Conservation (phyloP, 2,329 filamentous ascomycete species). For the Fusarium anthophilum region DNA sequence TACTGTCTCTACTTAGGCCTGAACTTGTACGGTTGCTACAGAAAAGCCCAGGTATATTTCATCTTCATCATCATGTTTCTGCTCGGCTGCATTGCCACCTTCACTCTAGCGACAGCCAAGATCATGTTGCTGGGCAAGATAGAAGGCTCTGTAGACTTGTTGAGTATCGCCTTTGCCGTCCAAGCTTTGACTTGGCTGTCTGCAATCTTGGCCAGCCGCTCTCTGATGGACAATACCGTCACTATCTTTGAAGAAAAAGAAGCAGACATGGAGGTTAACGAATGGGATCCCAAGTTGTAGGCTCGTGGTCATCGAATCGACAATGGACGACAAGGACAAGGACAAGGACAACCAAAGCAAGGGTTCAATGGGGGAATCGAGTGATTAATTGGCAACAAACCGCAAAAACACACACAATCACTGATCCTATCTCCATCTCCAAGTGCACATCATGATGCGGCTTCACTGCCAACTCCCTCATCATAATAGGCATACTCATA, state of each 20-base stretch:
- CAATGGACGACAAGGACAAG: neutral
- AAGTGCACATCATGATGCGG: neutral
- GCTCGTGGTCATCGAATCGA: too few relatives aligned
- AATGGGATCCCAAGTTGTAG: neutral
- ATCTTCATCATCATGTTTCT: neutral
- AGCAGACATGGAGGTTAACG: neutral
- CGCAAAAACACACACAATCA: neutral
- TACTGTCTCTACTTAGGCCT: neutral
- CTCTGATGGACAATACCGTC: neutral
- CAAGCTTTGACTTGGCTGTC: neutral
- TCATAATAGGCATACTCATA: constrained; percentile 5
- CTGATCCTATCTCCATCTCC: neutral
- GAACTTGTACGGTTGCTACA: neutral
- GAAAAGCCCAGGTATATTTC: neutral
- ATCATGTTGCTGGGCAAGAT: neutral
- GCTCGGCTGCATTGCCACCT: neutral
- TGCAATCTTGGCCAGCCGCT: neutral
- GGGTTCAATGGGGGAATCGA: neutral
- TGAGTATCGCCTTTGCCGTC: neutral
- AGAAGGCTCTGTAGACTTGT: neutral
- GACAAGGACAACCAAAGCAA: neutral
- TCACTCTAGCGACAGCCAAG: neutral
- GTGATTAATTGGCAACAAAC: neutral
- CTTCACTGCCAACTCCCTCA: constrained; percentile 5
- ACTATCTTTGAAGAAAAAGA: neutral